These are phyloP conservation scores for Oxyria digyna DNA, from an alignment of 148 eudicot species.

Conservation along the genomic window DNA sequence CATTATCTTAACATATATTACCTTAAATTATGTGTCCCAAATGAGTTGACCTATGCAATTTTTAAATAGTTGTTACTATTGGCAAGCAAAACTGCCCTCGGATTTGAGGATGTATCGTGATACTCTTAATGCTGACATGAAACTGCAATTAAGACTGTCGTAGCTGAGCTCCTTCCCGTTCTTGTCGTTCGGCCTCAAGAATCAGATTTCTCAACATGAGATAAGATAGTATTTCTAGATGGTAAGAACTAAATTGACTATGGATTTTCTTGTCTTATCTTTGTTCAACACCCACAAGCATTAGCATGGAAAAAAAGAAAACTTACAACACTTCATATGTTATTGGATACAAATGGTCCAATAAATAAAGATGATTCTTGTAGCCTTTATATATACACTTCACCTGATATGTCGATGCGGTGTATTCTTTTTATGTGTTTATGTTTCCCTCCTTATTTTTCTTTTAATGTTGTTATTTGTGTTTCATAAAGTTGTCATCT, in stretches of 20 bases:
- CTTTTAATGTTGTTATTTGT: neutral
- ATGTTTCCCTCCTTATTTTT: neutral
- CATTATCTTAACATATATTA: neutral
- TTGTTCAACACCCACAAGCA: neutral
- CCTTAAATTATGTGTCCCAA: neutral
- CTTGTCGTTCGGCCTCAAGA: conserved; percentile 48
- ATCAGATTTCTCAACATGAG: conserved; percentile 55
- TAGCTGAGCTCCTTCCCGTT: conserved; percentile 73
- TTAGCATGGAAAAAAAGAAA: neutral
- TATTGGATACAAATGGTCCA: neutral
- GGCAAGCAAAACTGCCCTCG: conserved; percentile 87
- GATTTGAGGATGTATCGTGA: conserved; percentile 91
- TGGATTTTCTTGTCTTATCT: neutral
- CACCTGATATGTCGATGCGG: neutral
- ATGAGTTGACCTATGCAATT: neutral
- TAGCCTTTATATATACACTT: neutral
- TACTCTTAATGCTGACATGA: conserved; percentile 86
- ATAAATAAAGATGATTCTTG: neutral
- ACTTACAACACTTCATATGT: conserved; percentile 9
- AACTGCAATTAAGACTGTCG: conserved; percentile 69
- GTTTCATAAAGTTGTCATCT: neutral
- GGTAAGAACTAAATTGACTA: conserved; percentile 28
- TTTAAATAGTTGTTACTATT: neutral
- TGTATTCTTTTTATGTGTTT: neutral
- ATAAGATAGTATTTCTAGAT: conserved; percentile 61